Percentiles rank a stretch among this genome's conserved stretches.
Evolutionary conservation across 495 filamentous ascomycete species (phyloP).

Genomic region (Lineolata rhizophorae): DNA sequence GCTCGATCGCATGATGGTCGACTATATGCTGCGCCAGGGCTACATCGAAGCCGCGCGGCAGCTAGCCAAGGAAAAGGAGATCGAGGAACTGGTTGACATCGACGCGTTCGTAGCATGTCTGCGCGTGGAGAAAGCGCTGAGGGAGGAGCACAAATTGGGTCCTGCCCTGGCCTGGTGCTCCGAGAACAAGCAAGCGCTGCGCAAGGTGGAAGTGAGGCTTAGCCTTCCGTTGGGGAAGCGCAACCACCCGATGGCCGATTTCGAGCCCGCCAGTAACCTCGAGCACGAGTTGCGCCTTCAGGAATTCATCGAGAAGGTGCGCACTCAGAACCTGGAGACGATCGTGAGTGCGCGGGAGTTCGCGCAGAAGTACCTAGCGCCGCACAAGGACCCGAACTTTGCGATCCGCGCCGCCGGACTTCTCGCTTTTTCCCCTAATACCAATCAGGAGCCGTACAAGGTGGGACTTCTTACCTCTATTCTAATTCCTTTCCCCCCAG

Average conservation of each 20-base stretch:
- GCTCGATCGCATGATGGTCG: constrained; percentile 66
- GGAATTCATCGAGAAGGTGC: constrained; percentile 80
- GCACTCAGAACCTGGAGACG: constrained; percentile 34
- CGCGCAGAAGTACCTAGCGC: constrained; percentile 56
- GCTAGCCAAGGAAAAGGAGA: constrained; percentile 46
- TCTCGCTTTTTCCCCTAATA: constrained; percentile 48
- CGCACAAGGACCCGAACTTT: constrained; percentile 42
- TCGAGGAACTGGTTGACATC: constrained; percentile 69
- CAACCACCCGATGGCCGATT: not conserved
- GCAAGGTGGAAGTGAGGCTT: constrained; percentile 51
- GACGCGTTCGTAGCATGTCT: constrained; percentile 71
- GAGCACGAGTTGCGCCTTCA: constrained; percentile 91
- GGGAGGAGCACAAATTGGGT: constrained; percentile 24
- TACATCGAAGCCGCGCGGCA: constrained; percentile 56
- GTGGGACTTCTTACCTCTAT: constrained; percentile 17
- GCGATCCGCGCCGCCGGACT: constrained; percentile 49
- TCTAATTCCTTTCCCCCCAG: not conserved
- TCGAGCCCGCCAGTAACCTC: constrained; percentile 37
- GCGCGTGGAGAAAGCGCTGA: constrained; percentile 47
- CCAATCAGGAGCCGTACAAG: constrained; percentile 36
- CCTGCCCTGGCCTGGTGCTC: constrained; percentile 67
- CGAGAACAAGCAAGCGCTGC: constrained; percentile 73
- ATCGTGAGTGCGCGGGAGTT: constrained; percentile 57
- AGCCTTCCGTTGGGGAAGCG: not conserved
- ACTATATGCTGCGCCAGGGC: constrained; percentile 71